Evolutionary conservation across 139 green algal genomes (phyloP).

Genomic region (Closterium sp.): DNA sequence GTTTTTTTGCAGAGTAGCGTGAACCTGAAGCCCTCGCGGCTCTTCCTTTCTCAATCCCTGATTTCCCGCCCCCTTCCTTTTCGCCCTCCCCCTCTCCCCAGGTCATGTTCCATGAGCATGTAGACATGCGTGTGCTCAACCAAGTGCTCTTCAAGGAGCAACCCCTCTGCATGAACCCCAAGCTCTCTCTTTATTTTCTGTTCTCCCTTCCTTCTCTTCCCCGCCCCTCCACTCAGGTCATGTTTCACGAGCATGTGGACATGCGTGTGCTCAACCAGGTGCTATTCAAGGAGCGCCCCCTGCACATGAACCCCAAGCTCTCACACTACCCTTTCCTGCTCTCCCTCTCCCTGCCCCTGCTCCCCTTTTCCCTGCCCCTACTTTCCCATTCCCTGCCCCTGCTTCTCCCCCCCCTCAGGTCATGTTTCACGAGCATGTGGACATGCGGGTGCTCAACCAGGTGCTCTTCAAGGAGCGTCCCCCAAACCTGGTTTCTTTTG

Average conservation of each 20-base stretch:
- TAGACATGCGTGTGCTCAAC: slow-evolving; percentile 55
- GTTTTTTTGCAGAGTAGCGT: no score
- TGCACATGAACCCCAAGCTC: slow-evolving; percentile 18
- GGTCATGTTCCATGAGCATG: slow-evolving; percentile 67
- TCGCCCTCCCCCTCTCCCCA: neutral
- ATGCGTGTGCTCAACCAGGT: slow-evolving; percentile 20
- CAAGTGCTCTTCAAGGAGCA: slow-evolving; percentile 31
- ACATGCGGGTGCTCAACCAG: no score
- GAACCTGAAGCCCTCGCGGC: no score
- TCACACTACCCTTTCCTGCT: neutral
- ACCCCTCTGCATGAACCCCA: slow-evolving; percentile 15
- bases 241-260: slow-evolving; percentile 72
- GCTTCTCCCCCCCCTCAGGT: neutral
- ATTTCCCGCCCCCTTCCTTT: no score
- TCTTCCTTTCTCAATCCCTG: no score
- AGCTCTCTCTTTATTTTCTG: no score
- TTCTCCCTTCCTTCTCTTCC: no score
- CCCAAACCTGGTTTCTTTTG: slow-evolving; percentile 73
- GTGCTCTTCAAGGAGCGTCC: no score
- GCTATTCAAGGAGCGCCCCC: slow-evolving; percentile 28
- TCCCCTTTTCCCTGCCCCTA: no score
- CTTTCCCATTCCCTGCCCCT: neutral
- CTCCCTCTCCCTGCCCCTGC: neutral
- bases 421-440: no score
- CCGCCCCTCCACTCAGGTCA: slow-evolving; percentile 21